A percentile compares a stretch with the other conserved stretches of the same genome.
Conservation (phyloP, 116 monocot genomes). For the Dioscorea cayenensis region DNA sequence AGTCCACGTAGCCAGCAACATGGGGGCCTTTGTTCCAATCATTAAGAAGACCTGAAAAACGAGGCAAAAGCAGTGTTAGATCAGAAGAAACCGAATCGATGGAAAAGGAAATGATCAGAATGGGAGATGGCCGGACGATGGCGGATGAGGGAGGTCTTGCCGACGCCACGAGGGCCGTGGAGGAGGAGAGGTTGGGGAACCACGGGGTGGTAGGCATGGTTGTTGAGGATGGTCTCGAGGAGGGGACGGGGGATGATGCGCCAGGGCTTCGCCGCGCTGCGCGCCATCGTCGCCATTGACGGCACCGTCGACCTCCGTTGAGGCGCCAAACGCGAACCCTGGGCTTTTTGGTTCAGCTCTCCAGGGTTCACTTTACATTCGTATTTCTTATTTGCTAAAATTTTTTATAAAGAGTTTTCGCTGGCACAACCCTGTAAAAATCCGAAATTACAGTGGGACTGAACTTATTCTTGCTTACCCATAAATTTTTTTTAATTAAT, state of each 20-base stretch:
- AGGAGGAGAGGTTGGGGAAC: conserved; percentile 89
- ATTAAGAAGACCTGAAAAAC: conserved; percentile 35
- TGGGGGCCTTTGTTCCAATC: conserved; percentile 73
- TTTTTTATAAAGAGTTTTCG: too few species aligned
- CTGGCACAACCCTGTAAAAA: too few species aligned
- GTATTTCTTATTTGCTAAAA: too few species aligned
- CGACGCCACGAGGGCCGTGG: conserved; percentile 95
- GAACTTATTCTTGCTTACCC: too few species aligned
- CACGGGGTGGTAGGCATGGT: conserved; percentile 72
- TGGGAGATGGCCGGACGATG: conserved; percentile 29
- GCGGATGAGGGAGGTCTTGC: conserved; percentile 78
- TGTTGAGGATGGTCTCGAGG: conserved; percentile 84
- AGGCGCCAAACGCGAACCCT: not conserved
- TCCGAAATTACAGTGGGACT: too few species aligned
- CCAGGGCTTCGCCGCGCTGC: conserved; percentile 24
- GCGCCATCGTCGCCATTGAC: not conserved
- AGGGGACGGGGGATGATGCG: conserved; percentile 69
- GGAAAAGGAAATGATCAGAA: not conserved
- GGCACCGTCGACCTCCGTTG: not conserved
- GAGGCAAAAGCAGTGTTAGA: not conserved
- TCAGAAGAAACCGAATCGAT: not conserved
- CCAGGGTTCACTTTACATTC: not conserved
- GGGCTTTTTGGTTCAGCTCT: not conserved
- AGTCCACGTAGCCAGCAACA: conserved; percentile 72
- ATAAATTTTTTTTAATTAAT: too few species aligned